phyloP scores from a whole-genome alignment of 1,284 basidiomycete genomes.

The Xerocomus minutiporus region DNA sequence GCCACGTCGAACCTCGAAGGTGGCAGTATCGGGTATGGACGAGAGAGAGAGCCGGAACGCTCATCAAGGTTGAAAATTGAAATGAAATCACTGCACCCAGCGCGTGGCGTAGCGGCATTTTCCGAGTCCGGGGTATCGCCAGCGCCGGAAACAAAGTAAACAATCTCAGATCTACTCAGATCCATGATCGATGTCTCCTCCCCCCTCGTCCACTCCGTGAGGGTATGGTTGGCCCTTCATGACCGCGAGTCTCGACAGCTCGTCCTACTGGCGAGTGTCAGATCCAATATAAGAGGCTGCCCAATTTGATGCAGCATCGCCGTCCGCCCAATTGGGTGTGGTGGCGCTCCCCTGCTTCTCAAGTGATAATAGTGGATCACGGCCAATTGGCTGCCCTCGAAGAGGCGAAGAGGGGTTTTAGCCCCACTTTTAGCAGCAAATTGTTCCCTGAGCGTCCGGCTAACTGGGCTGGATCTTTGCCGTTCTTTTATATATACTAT shows the following conservation, averaged over 20 bases:
- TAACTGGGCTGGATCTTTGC: slow-evolving; percentile 16
- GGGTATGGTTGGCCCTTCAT: neutral
- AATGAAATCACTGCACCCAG: slow-evolving; percentile 1
- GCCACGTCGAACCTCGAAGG: neutral
- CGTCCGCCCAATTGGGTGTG: slow-evolving; percentile 11
- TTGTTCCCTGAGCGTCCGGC: slow-evolving; percentile 17
- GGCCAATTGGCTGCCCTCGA: neutral
- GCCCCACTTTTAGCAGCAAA: slow-evolving; percentile 10
- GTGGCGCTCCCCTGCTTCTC: slow-evolving; percentile 6
- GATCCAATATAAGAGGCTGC: neutral
- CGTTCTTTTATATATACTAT: slow-evolving; percentile 29
- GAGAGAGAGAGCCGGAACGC: slow-evolving; percentile 14
- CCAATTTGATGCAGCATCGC: slow-evolving; percentile 13
- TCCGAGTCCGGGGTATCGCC: slow-evolving; percentile 31
- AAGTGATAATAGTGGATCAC: neutral
- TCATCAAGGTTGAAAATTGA: neutral
- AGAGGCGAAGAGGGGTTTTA: too few relatives aligned
- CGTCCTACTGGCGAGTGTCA: neutral
- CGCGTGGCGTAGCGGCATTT: slow-evolving; percentile 18
- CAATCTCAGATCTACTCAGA: slow-evolving; percentile 30
- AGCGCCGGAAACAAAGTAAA: slow-evolving; percentile 33
- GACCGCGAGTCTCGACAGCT: neutral
- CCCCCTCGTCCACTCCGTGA: slow-evolving; percentile 1
- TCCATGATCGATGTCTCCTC: slow-evolving; percentile 15
- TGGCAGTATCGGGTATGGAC: slow-evolving; percentile 20